Conservation (phyloP, 768 basidiomycete genomes). For the Amanita inopinata region DNA sequence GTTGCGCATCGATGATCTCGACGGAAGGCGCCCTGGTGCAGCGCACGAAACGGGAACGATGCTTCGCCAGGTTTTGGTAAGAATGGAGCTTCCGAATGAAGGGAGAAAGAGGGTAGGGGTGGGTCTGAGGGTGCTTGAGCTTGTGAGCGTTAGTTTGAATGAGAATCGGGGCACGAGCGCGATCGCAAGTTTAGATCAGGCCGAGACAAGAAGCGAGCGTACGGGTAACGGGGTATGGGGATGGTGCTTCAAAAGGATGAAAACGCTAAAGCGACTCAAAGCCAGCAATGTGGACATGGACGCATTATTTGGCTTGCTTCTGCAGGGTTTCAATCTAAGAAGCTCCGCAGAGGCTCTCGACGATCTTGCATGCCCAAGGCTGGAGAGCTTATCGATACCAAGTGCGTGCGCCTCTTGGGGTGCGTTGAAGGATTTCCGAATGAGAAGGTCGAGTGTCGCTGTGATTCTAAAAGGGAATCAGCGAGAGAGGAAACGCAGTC, state of each 20-base stretch:
- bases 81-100: constrained; percentile 21
- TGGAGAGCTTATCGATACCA: background rate
- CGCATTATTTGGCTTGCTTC: constrained; percentile 15
- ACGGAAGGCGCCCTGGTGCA: constrained; percentile 21
- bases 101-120: constrained; percentile 7
- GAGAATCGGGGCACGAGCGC: constrained; percentile 3
- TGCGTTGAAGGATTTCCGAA: background rate
- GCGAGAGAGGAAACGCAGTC: background rate
- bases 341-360: background rate
- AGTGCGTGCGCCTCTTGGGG: background rate
- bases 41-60: constrained; percentile 20
- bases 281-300: constrained; percentile 15
- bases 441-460: background rate
- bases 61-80: constrained; percentile 20
- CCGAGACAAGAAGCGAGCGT: constrained; percentile 6
- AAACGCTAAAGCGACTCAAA: constrained; percentile 16
- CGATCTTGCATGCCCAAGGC: background rate
- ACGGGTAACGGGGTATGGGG: constrained; percentile 15
- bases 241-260: constrained; percentile 23
- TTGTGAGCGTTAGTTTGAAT: constrained; percentile 16
- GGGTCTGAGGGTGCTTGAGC: constrained; percentile 18
- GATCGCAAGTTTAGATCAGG: no score
- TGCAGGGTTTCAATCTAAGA: background rate
- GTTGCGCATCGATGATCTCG: constrained; percentile 25
- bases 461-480: background rate